Percentiles rank a stretch among this genome's conserved stretches.
phyloP scores from a whole-genome alignment of 2,329 filamentous ascomycete species.

The Penicillium hesseltinei region DNA sequence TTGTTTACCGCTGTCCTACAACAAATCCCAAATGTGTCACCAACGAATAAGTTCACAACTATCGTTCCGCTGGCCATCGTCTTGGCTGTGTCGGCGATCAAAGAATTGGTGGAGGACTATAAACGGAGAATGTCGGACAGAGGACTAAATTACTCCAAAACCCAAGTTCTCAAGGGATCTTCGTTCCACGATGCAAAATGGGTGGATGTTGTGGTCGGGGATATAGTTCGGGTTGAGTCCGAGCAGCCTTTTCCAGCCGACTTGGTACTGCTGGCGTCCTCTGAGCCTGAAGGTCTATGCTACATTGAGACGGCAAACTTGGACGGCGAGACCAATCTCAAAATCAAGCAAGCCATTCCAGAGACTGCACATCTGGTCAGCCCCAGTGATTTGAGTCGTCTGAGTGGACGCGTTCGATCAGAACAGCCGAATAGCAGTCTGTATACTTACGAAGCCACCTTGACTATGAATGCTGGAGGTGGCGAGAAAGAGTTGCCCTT shows the following conservation, averaged over 20 bases:
- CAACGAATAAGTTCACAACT: conserved; percentile 93
- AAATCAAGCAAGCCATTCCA: conserved; percentile 96
- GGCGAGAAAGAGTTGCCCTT: conserved; percentile 90
- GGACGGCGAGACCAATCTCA: conserved; percentile 96
- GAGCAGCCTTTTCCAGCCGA: conserved; percentile 95
- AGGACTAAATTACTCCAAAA: conserved; percentile 81
- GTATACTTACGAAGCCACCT: conserved; percentile 95
- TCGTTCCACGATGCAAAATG: conserved; percentile 84
- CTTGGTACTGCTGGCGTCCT: conserved; percentile 85
- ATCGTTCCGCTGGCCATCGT: conserved; percentile 92
- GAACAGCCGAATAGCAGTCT: conserved; percentile 98
- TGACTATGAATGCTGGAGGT: conserved; percentile 86
- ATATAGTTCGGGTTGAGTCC: conserved; percentile 88
- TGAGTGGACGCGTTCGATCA: conserved; percentile 83
- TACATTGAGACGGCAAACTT: conserved; percentile 99
- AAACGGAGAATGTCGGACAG: conserved; percentile 84
- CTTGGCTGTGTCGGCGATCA: conserved; percentile 88
- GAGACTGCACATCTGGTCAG: conserved; percentile 89
- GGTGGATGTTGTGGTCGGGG: conserved; percentile 90
- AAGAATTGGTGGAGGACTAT: conserved; percentile 92
- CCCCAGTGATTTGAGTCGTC: conserved; percentile 75
- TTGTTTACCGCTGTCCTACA: conserved; percentile 92
- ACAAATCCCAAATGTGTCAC: conserved; percentile 91
- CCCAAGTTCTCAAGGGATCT: conserved; percentile 77
- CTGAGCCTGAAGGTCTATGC: conserved; percentile 94